Conservation (phyloP, 345 rosid genomes). For the Populus euphratica region DNA sequence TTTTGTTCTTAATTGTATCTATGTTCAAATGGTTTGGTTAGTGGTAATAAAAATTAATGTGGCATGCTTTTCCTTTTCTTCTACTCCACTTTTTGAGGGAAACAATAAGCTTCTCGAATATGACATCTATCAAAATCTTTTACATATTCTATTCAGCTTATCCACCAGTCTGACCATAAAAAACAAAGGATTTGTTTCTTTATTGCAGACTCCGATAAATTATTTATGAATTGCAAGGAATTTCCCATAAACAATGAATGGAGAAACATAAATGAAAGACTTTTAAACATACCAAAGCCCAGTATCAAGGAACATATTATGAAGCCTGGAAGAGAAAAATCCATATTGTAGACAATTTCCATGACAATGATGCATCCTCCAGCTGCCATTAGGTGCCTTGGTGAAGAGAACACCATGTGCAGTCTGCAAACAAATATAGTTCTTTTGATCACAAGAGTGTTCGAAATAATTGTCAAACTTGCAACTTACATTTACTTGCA, state of each 20-base stretch:
- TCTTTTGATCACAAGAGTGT: not conserved
- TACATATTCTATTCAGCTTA: not conserved
- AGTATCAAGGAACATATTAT: conserved; percentile 66
- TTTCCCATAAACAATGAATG: not conserved
- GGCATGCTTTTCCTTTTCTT: not conserved
- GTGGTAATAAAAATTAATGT: not conserved
- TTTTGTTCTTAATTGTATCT: not conserved
- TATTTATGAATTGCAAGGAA: not conserved
- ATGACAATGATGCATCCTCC: conserved; percentile 76
- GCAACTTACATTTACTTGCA: not conserved
- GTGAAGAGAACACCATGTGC: conserved; percentile 99
- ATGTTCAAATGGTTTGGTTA: not conserved
- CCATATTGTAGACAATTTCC: conserved; percentile 79
- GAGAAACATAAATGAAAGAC: not conserved
- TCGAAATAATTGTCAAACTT: not conserved
- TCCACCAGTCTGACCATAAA: not conserved
- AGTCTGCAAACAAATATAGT: conserved; percentile 41
- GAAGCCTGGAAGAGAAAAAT: conserved; percentile 83
- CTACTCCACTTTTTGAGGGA: not conserved
- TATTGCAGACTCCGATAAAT: not conserved
- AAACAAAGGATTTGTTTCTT: conserved; percentile 1
- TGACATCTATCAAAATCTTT: not conserved
- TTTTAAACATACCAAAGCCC: conserved; percentile 59
- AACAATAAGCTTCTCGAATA: not conserved
- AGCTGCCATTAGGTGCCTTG: conserved; percentile 85